Evolutionary conservation across 768 basidiomycete genomes (phyloP).

Genomic region (Rubroboletus pulcherrimus): DNA sequence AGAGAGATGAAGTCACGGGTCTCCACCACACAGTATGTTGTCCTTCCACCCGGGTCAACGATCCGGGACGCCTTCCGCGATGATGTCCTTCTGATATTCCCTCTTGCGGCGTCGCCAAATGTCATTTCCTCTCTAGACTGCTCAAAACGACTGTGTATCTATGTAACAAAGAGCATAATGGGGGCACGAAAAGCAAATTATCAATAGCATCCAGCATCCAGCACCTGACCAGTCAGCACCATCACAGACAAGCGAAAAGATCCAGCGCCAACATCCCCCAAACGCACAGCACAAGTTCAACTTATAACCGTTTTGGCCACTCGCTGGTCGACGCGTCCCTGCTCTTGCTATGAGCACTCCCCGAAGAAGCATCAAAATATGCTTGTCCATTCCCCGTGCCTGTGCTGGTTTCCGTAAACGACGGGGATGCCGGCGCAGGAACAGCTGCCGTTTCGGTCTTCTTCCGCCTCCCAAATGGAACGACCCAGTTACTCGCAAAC

Average conservation of each 20-base stretch:
- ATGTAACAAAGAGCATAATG: too few species aligned
- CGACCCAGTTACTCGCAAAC: constrained; percentile 63
- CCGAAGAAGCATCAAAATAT: constrained; percentile 16
- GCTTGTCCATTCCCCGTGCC: constrained; percentile 23
- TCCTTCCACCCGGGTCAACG: too few species aligned
- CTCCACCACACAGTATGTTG: too few species aligned
- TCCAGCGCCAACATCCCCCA: background rate
- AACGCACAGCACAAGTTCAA: background rate
- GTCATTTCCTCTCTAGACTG: too few species aligned
- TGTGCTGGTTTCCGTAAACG: constrained; percentile 9
- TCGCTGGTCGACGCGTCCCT: constrained; percentile 38
- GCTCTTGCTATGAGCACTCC: background rate
- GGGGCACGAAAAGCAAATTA: too few species aligned
- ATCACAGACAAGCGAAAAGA: background rate
- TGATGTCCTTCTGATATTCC: too few species aligned
- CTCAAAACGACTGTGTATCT: too few species aligned
- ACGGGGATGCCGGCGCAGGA: constrained; percentile 1
- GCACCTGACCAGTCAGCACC: background rate
- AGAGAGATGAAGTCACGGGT: too few species aligned
- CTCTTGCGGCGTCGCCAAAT: too few species aligned
- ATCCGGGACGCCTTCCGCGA: too few species aligned
- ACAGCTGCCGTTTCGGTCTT: constrained; percentile 13
- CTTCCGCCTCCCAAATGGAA: constrained; percentile 59
- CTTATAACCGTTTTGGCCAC: constrained; percentile 29
- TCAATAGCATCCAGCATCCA: background rate